Evolutionary conservation across 2,329 filamentous ascomycete genomes (phyloP).

Genomic region (Talaromyces sp.): DNA sequence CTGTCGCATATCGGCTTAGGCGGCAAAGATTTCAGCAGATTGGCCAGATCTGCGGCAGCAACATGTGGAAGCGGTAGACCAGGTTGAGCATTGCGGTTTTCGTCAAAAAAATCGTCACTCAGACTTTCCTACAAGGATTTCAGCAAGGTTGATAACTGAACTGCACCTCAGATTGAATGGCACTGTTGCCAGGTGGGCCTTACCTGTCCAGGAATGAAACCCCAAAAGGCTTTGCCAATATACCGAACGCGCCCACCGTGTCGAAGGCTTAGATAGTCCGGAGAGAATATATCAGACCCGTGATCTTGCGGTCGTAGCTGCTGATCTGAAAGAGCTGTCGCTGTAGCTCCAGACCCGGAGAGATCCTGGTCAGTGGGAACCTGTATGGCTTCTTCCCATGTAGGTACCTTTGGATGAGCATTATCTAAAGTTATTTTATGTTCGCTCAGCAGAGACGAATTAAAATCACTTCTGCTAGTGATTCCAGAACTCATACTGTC

Average conservation of each 20-base stretch:
- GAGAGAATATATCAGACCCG: neutral
- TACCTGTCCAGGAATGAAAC: slow-evolving; percentile 7
- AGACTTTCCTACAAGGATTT: slow-evolving; percentile 1
- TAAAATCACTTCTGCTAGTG: neutral
- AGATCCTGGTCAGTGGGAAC: neutral
- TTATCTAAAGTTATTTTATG: no score
- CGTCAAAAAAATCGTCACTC: slow-evolving; percentile 11
- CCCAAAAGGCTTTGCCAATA: slow-evolving; percentile 11
- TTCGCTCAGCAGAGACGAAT: neutral
- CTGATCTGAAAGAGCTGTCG: neutral
- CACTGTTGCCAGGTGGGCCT: neutral
- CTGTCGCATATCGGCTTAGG: slow-evolving; percentile 4
- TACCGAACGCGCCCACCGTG: slow-evolving; percentile 1
- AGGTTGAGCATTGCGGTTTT: slow-evolving; percentile 1
- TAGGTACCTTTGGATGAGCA: neutral
- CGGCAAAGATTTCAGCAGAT: slow-evolving; percentile 6
- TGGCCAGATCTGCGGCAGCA: neutral
- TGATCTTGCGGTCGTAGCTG: neutral
- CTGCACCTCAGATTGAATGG: no score
- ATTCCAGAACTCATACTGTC: neutral
- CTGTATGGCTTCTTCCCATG: neutral
- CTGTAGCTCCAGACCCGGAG: neutral
- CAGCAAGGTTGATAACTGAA: neutral
- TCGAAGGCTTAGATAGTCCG: slow-evolving; percentile 12
- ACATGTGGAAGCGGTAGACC: slow-evolving; percentile 9